Conservation (phyloP, 1,139 yeast species). For the Debaryomyces psychrophilus region DNA sequence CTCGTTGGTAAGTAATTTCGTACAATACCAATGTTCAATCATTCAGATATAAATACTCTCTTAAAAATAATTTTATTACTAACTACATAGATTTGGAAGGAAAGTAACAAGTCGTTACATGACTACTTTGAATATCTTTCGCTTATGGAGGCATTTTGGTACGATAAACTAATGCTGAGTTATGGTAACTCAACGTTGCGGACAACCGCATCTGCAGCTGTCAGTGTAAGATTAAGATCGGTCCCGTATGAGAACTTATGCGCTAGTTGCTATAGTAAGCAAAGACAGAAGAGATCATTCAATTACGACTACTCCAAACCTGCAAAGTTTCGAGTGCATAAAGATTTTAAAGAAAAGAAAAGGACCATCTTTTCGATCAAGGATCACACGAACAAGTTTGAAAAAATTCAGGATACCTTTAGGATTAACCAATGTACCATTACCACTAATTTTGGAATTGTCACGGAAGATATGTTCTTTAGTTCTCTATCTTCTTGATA, state of each 20-base stretch:
- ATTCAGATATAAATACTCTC: neutral
- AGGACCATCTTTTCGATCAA: slow-evolving; percentile 2
- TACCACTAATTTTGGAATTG: slow-evolving; percentile 14
- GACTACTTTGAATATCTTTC: slow-evolving; percentile 25
- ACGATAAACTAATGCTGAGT: slow-evolving; percentile 12
- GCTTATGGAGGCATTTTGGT: slow-evolving; percentile 25
- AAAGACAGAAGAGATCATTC: neutral
- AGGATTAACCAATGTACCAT: slow-evolving; percentile 13
- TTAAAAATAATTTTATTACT: slow-evolving; percentile 9
- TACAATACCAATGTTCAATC: neutral
- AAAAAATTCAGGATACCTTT: slow-evolving; percentile 8
- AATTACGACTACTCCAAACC: slow-evolving; percentile 4
- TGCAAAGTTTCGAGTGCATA: slow-evolving; percentile 6
- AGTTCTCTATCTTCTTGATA: neutral
- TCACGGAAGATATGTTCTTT: slow-evolving; percentile 17
- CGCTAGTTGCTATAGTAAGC: slow-evolving; percentile 9
- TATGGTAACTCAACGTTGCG: slow-evolving; percentile 7
- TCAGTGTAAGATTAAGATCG: neutral
- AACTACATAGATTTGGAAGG: slow-evolving; percentile 26
- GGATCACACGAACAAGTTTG: slow-evolving; percentile 6
- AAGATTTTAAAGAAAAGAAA: slow-evolving; percentile 3
- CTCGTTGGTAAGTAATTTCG: slow-evolving; percentile 22
- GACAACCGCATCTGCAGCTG: slow-evolving; percentile 2
- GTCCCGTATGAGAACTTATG: slow-evolving; percentile 8
- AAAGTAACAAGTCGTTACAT: slow-evolving; percentile 17